Conservation (phyloP, 2,329 filamentous ascomycete genomes). For the Zarea fungicola region DNA sequence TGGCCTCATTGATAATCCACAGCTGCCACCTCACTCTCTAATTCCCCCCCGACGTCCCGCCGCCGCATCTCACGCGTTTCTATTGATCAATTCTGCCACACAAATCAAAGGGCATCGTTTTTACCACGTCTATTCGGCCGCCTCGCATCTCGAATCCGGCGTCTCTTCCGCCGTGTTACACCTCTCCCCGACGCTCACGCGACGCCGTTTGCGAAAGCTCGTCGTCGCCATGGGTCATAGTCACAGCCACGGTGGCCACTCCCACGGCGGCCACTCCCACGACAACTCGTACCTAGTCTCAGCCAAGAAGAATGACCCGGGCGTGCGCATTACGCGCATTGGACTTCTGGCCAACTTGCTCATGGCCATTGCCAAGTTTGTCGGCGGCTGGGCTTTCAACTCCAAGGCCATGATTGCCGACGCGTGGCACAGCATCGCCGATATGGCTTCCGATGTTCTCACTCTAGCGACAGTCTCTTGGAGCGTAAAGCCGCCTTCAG, state of each 20-base stretch:
- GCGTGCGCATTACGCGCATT: constrained; percentile 57
- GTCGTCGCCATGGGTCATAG: constrained; percentile 26
- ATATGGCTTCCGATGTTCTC: constrained; percentile 90
- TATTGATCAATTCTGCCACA: neutral
- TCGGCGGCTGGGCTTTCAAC: constrained; percentile 90
- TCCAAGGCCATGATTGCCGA: constrained; percentile 91
- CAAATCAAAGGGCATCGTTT: neutral
- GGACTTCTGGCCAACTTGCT: constrained; percentile 73
- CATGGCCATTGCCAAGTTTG: constrained; percentile 90
- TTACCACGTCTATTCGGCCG: constrained; percentile 7
- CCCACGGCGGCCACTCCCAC: constrained; percentile 77
- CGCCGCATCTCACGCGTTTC: neutral
- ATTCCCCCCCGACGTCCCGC: neutral
- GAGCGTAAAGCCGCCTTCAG: constrained; percentile 79
- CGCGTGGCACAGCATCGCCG: constrained; percentile 90
- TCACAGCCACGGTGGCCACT: constrained; percentile 27
- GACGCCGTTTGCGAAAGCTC: constrained; percentile 12
- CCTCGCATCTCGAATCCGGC: constrained; percentile 1
- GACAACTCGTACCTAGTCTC: constrained; percentile 95
- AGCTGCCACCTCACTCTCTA: neutral
- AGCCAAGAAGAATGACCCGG: constrained; percentile 67
- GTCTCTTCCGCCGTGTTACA: constrained; percentile 14
- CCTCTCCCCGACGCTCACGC: constrained; percentile 19
- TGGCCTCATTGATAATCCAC: neutral
- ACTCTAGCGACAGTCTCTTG: constrained; percentile 92